Evolutionary conservation across 768 basidiomycete genomes (phyloP), one percentile per base, ranked within the genome.

Genomic region (Mycena chlorophos): DNA sequence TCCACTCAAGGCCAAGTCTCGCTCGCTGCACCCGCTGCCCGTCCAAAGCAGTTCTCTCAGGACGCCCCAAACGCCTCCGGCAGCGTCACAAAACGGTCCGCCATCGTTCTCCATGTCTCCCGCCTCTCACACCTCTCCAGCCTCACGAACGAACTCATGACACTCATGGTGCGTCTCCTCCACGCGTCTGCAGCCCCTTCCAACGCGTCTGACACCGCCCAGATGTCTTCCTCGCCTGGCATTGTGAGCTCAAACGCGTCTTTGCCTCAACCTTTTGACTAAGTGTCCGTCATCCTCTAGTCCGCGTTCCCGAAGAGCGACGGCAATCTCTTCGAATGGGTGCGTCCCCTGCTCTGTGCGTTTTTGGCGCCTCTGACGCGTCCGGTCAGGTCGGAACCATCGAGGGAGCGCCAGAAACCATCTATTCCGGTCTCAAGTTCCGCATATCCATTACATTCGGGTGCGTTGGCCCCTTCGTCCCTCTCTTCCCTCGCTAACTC

Each of bases 221-320:
- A 93, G 91, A 92, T 92, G 90, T 88, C 90, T 54, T 83, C 88
- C 39, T 89, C 89, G n/a, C 87, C 90, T 43, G 91, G 90, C 55
- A 91, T 92, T 63, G 91, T 94, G 55, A 66, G 88, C 10, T 16
- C n/a, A n/a, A 13, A 6, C 26, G 13, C 29, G 34, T 8, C 3
- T 23, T 25, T 19, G 51, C 19, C 29, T 37, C 16, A 27, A 23
- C 20, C 40, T 26, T 47, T 28, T 55, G 51, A 54, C 29, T 30
- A 47, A 53, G 31, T 40, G 56, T n/a, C n/a, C n/a, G n/a, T 54
- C 16, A 16, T 19, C 40, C 14, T 20, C 16, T 62, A 93, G 91
- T 92, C 92, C 46, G 93, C 93, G 5, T 94, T 94, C 69, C 93
- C 93, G 1, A 92, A 88, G 66, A 85, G 83, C 57, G 92, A 95